Base-by-base conservation (phyloP, 1,284 basidiomycete species). In the Wolfiporia cocos region DNA sequence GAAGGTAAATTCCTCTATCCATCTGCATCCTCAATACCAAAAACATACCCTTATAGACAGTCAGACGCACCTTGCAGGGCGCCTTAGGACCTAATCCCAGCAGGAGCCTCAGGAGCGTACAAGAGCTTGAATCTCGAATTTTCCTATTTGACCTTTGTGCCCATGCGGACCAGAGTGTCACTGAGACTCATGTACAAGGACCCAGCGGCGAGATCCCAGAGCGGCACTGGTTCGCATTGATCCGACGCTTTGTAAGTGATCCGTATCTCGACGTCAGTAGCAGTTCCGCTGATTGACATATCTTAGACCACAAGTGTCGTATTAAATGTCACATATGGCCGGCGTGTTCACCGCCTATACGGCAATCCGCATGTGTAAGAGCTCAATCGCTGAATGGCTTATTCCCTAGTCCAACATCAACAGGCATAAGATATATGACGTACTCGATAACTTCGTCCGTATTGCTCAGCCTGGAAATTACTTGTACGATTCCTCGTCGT, bases 121-220 rank as follows among this genome's bases (percentile, higher is more conserved):
- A 57, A 36, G 57, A 59, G 18, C 29, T 58, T 10, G 58, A 61
- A 34, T 58, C 58, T 18, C 43, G 52, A 18, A 51, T 55, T n/a
- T 42, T 56, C 14, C 40, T 56, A 12, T 46, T 55, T 19, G 55
- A 58, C 42, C 43, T 57, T 20, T 7, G 38, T 14, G 18, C 14
- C 21, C 36, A 43, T 21, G 36, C 29, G 9, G 31, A 41, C 14
- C 22, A 38, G 22, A 46, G 39, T 17, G 34, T 42, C 32, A n/a
- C 10, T 4, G 39, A 37, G 22, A 9, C 11, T 6, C 34, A 38
- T 6, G 23, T 34, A 3, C 17, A 34, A 11, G 39, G 39, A 11
- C 39, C 39, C 15, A 30, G 34, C n/a, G 39, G 20, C 24, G 53
- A 54, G 30, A 49, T 59, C 21, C 57, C 58, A 1, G 57, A 60